Percentiles rank a stretch among this genome's conserved stretches.
These are phyloP conservation scores for Syncephalis plumigaleata DNA, from an alignment of 371 early-diverging fungal species.

Conservation along the genomic window DNA sequence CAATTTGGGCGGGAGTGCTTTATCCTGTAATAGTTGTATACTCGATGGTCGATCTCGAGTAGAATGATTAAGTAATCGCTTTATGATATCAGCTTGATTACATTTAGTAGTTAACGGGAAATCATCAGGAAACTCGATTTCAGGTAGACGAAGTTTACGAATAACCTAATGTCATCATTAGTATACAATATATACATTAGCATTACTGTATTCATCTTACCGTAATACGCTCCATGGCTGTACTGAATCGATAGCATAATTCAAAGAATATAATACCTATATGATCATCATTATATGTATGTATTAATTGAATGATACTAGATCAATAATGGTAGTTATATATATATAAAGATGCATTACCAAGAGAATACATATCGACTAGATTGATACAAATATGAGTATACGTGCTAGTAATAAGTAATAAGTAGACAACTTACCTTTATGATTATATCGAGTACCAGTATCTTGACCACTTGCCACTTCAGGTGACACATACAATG, in stretches of 20 bases:
- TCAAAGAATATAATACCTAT: constrained; percentile 44
- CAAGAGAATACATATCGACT: constrained; percentile 8
- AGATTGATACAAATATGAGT: constrained; percentile 12
- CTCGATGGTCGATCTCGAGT: constrained; percentile 74
- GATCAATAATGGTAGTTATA: constrained; percentile 16
- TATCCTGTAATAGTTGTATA: constrained; percentile 62
- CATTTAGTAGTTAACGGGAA: constrained; percentile 37
- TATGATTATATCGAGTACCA: constrained; percentile 32
- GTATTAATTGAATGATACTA: too few relatives aligned
- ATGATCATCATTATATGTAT: too few relatives aligned
- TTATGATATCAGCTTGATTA: constrained; percentile 52
- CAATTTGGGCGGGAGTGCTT: constrained; percentile 61
- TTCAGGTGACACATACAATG: constrained; percentile 87
- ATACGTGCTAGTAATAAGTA: constrained; percentile 16
- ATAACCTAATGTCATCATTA: constrained; percentile 9
- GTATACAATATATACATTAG: neutral
- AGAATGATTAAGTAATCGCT: constrained; percentile 48
- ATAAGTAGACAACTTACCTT: constrained; percentile 9
- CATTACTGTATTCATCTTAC: constrained; percentile 5
- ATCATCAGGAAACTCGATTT: constrained; percentile 56
- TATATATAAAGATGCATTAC: constrained; percentile 52
- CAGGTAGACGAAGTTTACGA: constrained; percentile 40
- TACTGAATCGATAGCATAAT: constrained; percentile 47
- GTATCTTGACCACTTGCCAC: constrained; percentile 23
- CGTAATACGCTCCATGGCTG: constrained; percentile 56